Percentiles rank a stretch among this genome's conserved stretches.
Conservation (phyloP, 768 basidiomycete species). For the Mycena latifolia region DNA sequence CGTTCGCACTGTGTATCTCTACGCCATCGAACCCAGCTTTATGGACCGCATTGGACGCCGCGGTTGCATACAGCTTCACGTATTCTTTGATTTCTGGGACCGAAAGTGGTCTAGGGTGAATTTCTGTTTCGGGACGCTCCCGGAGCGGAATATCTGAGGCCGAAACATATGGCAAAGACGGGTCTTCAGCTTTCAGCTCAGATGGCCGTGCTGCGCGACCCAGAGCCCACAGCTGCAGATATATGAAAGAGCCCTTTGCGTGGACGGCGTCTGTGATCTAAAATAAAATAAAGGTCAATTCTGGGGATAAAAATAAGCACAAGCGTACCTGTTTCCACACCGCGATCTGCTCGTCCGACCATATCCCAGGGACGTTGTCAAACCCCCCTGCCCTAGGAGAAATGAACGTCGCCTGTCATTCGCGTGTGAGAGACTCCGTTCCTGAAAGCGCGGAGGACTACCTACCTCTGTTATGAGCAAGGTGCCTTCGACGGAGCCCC, state of each 20-base stretch:
- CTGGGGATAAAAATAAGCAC: background rate
- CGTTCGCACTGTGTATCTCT: slow-evolving; percentile 57
- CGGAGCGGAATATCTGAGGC: background rate
- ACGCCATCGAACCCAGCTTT: slow-evolving; percentile 52
- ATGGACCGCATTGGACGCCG: slow-evolving; percentile 44
- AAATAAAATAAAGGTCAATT: no score
- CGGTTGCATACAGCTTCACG: slow-evolving; percentile 61
- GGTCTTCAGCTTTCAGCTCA: background rate
- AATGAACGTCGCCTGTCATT: slow-evolving; percentile 45
- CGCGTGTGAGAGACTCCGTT: no score
- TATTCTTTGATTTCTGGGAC: slow-evolving; percentile 63
- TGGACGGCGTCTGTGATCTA: slow-evolving; percentile 11
- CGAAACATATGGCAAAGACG: background rate
- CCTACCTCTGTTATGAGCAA: slow-evolving; percentile 51
- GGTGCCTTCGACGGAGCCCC: slow-evolving; percentile 44
- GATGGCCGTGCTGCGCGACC: background rate
- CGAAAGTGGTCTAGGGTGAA: slow-evolving; percentile 56
- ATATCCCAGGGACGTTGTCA: slow-evolving; percentile 52
- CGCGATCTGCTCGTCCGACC: slow-evolving; percentile 60
- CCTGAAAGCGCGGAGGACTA: no score
- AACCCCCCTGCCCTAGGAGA: slow-evolving; percentile 44
- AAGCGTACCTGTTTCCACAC: slow-evolving; percentile 66
- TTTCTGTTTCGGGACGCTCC: background rate
- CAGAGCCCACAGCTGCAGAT: slow-evolving; percentile 17
- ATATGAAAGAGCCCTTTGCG: slow-evolving; percentile 18